Base-by-base conservation (phyloP, 345 rosid species). In the Brassica incana region DNA sequence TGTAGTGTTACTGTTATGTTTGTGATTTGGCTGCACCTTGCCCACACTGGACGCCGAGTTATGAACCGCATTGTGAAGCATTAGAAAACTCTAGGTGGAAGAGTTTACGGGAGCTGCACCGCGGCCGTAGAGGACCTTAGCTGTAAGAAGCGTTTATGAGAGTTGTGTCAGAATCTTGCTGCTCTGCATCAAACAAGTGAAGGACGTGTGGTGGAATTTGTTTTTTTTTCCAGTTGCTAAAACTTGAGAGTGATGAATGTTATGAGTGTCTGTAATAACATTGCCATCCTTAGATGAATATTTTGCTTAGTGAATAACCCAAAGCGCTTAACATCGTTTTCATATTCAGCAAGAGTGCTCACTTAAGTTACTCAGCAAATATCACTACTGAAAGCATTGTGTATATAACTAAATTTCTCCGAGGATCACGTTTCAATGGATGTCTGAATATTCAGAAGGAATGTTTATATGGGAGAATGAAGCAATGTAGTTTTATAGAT, bases 1-100 rank as follows among this genome's bases (percentile, higher is more conserved):
- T 78, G 81, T 86, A 92, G 97, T 92, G 97, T 67, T 88, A 82
- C 72, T 92, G 95, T 63, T 92, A 86, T 35, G 91, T 87, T 1
- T 90, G 97, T 20, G 92, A 92, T 75, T 45, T 30, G 9, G 79
- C 79, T 65, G 93, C 95, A 4, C 97, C 97, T 9, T 92, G 95
- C 71, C 10, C 68, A 60, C 12, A 64, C 8, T 92, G 93, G 97
- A 32, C 56, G 18, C 3, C 29, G 4, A 27, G 54, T 2, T 0
- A 0, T 9, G 1, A 20, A 38, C 30, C 16, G 32, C 97, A 91
- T 69, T 91, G 90, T 72, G 77, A 88, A 48, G 91, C 95, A 45
- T 60, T 86, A 4, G 81, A 71, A 7, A 6, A 77, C 38, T 1
- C 0, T 4, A 50, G 0, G 3, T 77, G 81, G 76, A 71, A 35